Percentiles rank a stretch among this genome's conserved stretches.
These are phyloP conservation scores for Alternaria brassicae DNA, from an alignment of 2,329 filamentous ascomycete species.

Conservation along the genomic window DNA sequence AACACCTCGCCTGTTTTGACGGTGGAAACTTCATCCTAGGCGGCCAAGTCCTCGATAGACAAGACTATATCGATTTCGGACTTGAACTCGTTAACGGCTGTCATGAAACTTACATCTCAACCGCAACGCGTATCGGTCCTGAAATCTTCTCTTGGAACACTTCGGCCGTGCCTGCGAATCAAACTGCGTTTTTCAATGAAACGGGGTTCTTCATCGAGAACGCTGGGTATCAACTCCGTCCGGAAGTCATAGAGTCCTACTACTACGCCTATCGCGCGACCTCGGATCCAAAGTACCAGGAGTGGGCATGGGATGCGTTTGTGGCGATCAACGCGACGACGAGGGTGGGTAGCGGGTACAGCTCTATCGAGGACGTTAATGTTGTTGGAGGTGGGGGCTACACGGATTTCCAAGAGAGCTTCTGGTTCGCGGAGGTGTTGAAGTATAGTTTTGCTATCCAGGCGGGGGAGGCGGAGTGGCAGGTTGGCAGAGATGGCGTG, in stretches of 20 bases:
- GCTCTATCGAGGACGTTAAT: constrained; percentile 71
- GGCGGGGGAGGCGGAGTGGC: constrained; percentile 66
- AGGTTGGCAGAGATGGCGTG: constrained; percentile 57
- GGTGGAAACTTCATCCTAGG: constrained; percentile 87
- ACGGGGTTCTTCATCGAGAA: constrained; percentile 76
- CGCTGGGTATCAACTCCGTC: constrained; percentile 71
- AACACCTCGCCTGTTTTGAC: constrained; percentile 76
- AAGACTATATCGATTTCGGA: constrained; percentile 76
- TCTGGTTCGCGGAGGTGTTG: constrained; percentile 85
- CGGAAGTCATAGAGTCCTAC: constrained; percentile 82
- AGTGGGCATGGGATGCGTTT: constrained; percentile 85
- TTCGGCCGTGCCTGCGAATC: constrained; percentile 40
- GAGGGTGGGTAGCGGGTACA: constrained; percentile 70
- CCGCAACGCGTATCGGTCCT: constrained; percentile 77
- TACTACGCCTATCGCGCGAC: constrained; percentile 89
- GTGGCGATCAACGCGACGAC: constrained; percentile 69
- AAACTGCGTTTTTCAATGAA: constrained; percentile 66
- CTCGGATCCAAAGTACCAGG: constrained; percentile 75
- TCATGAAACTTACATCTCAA: constrained; percentile 73
- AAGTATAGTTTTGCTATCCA: constrained; percentile 82
- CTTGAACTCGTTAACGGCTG: constrained; percentile 75
- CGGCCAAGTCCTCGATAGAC: constrained; percentile 70
- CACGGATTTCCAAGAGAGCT: constrained; percentile 80
- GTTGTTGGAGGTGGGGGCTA: constrained; percentile 65
- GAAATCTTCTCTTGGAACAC: constrained; percentile 61